These are phyloP conservation scores for Boletellus ananas DNA, from an alignment of 768 basidiomycete genomes.

Conservation along the genomic window DNA sequence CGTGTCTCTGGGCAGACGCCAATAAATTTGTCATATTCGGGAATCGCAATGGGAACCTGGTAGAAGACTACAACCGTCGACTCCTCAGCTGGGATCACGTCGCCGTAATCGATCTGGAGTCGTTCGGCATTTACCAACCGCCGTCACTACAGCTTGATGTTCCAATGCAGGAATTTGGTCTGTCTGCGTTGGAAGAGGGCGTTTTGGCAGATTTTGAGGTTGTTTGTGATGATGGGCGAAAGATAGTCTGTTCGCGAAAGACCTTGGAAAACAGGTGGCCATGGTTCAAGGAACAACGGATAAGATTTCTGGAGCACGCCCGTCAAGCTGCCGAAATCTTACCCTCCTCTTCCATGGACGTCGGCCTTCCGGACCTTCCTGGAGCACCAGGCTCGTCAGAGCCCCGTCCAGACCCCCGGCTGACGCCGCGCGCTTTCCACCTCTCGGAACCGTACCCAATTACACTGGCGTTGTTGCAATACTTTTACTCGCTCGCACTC, in stretches of 20 bases:
- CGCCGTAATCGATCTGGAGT: slow-evolving; percentile 86
- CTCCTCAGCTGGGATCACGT: slow-evolving; percentile 91
- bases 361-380: slow-evolving; percentile 59
- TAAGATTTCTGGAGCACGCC: slow-evolving; percentile 56
- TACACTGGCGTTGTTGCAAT: slow-evolving; percentile 85
- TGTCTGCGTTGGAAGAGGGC: slow-evolving; percentile 78
- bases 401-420: slow-evolving; percentile 66
- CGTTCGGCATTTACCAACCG: slow-evolving; percentile 93
- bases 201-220: slow-evolving; percentile 89
- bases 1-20: slow-evolving; percentile 78
- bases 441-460: slow-evolving; percentile 90
- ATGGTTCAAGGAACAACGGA: slow-evolving; percentile 82
- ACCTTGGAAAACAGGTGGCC: slow-evolving; percentile 91
- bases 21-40: slow-evolving; percentile 92
- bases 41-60: slow-evolving; percentile 80
- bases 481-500: slow-evolving; percentile 85
- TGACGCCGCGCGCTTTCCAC: slow-evolving; percentile 73
- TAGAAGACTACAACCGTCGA: slow-evolving; percentile 90
- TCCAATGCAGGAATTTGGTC: slow-evolving; percentile 78
- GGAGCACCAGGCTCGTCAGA: slow-evolving; percentile 47
- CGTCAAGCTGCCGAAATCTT: slow-evolving; percentile 52
- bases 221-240: slow-evolving; percentile 85
- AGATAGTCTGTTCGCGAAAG: slow-evolving; percentile 76
- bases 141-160: slow-evolving; percentile 63
- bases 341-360: slow-evolving; percentile 58